Evolutionary conservation across 495 filamentous ascomycete genomes (phyloP), one percentile per base, ranked within the genome.

Genomic region (Neurospora terricola): DNA sequence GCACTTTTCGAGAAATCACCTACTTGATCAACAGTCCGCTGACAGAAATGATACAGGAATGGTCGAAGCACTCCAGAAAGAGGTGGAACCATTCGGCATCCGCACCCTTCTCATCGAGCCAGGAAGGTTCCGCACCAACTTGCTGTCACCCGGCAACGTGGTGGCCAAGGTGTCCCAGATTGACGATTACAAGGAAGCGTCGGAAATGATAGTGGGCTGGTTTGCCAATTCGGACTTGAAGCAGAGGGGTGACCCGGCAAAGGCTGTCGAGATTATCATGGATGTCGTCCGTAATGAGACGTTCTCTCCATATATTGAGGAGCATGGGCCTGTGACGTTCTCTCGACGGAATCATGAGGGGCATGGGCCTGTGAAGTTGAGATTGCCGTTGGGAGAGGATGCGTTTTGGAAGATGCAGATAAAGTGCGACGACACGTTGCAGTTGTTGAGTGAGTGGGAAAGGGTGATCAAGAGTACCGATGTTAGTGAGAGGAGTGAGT

Each of bases 31-130:
- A n/a, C n/a, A n/a, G n/a, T n/a, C n/a, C 34, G 34, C 73, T 70
- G 40, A 66, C 37, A 5, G 45, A 40, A 27, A 34, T 37, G 2
- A n/a, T 1, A 1, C 40, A 77, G 77, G 73, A 43, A 75, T 76
- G 38, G 77, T 76, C 12, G 77, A 78, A 62, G 69, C 70, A 30
- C 71, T 78, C 5, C 70, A 74, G 2, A 69, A 78, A 23, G 77
- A 78, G 59, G 71, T 77, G 4, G 8, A 54, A 30, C 69, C 74
- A 11, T 42, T 76, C 12, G 74, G 74, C 7, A 62, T 78, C 10
- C 74, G 72, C 11, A 69, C 74, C 16, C 21, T 78, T 39, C 73
- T 78, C 37, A 69, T 78, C 36, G 77, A 77, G 69, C 76, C 74
- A 4, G 77, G 77, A 34, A 45, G 39, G 3, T 78, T 78, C 38